Conservation (phyloP, 495 filamentous ascomycete genomes). For the Letharia lupina region DNA sequence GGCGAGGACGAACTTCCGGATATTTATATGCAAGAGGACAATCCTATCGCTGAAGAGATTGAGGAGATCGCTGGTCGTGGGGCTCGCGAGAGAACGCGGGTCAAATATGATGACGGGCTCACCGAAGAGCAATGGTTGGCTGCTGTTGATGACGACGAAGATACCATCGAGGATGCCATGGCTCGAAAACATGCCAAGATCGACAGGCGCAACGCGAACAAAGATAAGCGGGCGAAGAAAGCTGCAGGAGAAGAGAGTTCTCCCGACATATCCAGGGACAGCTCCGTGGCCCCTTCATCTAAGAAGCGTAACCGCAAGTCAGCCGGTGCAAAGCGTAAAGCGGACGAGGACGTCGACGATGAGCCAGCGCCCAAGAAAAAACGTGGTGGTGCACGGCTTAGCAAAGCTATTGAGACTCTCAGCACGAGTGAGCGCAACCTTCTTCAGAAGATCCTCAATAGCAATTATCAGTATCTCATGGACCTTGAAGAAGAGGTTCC, state of each 20-base stretch:
- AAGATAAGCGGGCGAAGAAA: constrained; percentile 49
- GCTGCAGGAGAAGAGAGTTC: constrained; percentile 54
- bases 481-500: constrained; percentile 56
- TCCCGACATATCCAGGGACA: constrained; percentile 66
- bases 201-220: constrained; percentile 66
- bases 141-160: constrained; percentile 93
- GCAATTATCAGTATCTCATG: constrained; percentile 69
- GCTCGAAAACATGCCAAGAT: constrained; percentile 81
- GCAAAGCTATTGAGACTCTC: constrained; percentile 53
- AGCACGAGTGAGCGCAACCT: constrained; percentile 41
- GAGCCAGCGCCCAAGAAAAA: constrained; percentile 75
- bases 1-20: constrained; percentile 84
- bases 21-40: constrained; percentile 82
- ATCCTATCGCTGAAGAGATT: constrained; percentile 67
- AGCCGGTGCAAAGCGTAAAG: constrained; percentile 72
- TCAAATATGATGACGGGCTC: constrained; percentile 93
- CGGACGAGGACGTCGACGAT: constrained; percentile 68
- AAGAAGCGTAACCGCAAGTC: constrained; percentile 76
- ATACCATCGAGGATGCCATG: constrained; percentile 85
- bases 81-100: constrained; percentile 83
- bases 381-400: constrained; percentile 56
- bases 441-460: constrained; percentile 67
- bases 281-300: constrained; percentile 60
- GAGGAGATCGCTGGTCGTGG: constrained; percentile 77
- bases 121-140: constrained; percentile 94